Base-by-base conservation (phyloP, 2,329 filamentous ascomycete species). In the Monilinia fructicola region DNA sequence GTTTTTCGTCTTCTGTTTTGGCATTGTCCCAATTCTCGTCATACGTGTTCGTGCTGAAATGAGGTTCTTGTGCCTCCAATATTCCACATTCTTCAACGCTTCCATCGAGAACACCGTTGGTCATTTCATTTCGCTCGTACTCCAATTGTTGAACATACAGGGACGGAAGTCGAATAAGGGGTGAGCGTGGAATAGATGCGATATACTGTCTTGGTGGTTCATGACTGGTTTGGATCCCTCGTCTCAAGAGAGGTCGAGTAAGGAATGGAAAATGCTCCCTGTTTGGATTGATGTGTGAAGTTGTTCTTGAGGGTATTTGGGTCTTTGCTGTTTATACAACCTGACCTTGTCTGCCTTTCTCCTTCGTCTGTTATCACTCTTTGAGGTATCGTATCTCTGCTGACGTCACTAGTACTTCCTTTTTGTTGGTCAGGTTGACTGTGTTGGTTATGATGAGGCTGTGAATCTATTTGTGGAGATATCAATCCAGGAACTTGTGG, bases 141-240 rank as follows among this genome's bases (percentile, higher is more conserved):
- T 64, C 61, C 21, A 64, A 3, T 44, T 64, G 54, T 46, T 44
- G 31, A 48, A 44, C 55, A 28, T 66, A 64, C 3, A 65, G 48
- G 9, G 63, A 65, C 21, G 44, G 54, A 35, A 44, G 31, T 35
- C 46, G 55, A 31, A 65, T 44, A 2, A 53, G 44, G 9, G 63
- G 54, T 11, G 63, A 65, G 12, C 54, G 63, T 28, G 60, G 59
- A 14, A 53, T 60, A 35, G 60, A 26, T 38, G 40, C 6, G 48
- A 31, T 38, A 23, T 23, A 23, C 4, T 61, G 58, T 28, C 14
- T 61, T 26, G 31, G 16, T 4, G n/a, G 14, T 6, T 16, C 44
- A 26, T 50, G 28, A 12, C 10, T 4, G 46, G 4, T 61, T 40
- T 7, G 12, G 28, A 23, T 2, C 18, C 10, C 46, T 50, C 44